Conservation (phyloP, 1,284 basidiomycete species). For the Boletus sp. region DNA sequence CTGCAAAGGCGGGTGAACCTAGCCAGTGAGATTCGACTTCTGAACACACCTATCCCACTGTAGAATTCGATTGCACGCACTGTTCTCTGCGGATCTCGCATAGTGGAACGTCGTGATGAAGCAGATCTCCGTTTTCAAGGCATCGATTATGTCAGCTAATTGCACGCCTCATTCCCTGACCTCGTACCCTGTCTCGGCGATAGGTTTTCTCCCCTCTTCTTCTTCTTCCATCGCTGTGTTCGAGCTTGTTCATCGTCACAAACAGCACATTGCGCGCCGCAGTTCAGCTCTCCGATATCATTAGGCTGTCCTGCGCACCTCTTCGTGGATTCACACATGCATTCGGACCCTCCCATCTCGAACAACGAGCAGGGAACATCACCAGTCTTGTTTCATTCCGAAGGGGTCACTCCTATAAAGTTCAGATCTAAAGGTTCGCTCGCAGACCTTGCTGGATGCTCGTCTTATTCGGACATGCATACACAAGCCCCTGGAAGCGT, state of each 20-base stretch:
- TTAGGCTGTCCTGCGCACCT: not conserved
- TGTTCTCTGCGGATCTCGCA: constrained; percentile 17
- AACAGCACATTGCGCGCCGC: not conserved
- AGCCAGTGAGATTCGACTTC: constrained; percentile 6
- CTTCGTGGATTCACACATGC: constrained; percentile 9
- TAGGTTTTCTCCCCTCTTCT: constrained; percentile 3
- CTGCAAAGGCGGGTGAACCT: constrained; percentile 35
- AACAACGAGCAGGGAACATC: constrained; percentile 3
- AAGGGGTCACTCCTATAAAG: constrained; percentile 15
- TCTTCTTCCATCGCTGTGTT: constrained; percentile 2
- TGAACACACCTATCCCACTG: constrained; percentile 60
- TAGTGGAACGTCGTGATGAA: not conserved
- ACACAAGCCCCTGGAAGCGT: constrained; percentile 18
- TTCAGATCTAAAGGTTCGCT: constrained; percentile 9
- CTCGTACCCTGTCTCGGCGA: constrained; percentile 2
- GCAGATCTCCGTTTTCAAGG: not conserved
- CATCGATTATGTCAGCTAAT: constrained; percentile 24
- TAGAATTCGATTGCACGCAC: constrained; percentile 69
- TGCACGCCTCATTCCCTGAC: constrained; percentile 18
- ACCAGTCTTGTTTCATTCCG: constrained; percentile 5
- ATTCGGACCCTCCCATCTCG: constrained; percentile 7
- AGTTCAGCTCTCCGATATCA: not conserved
- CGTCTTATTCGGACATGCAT: constrained; percentile 17
- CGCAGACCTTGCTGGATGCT: constrained; percentile 17
- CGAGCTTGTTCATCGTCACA: not conserved